Base-by-base conservation (phyloP, 2,329 filamentous ascomycete genomes). In the Ophiostoma sp. region DNA sequence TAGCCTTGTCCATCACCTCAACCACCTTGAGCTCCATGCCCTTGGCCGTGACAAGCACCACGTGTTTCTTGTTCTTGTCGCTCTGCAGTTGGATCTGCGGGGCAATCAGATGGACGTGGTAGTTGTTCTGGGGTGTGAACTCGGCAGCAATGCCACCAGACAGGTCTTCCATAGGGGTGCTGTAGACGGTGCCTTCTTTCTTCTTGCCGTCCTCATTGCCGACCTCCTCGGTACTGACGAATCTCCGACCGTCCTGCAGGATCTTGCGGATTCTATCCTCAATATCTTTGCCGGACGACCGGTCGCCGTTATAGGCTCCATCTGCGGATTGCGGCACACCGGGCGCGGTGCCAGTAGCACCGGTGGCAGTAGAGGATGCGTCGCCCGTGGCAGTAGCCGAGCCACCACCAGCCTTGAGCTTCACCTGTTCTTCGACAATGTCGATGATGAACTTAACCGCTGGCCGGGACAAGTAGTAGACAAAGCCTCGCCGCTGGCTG, bases 391-490 rank as follows among this genome's bases (percentile, higher is more conserved):
- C 25, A 12, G 63, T 6, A 2, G 64, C 22, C 2, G 68, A 48
- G 15, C 42, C 42, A 19, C 42, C 68, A 3, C 25, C 70, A 4
- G 5, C 79, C 79, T 92, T 92, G 25, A 90, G 89, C 80, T 92
- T 96, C 77, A 89, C 89, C 81, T 98, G 95, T 80, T 99, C 96
- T 72, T 98, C 95, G 2, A 99, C 93, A 77, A 99, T 97, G 81
- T 99, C 96, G 11, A 98, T 85, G 73, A 99, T 98, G 80, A 99
- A 99, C 79, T 98, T 99, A 79, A 99, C 93, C 3, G 96, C 97
- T 75, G 94, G 91, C 64, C 95, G 90, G 12, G 97, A 98, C 83
- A 98, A 92, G 82, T 99, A 99, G 84, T 99, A 99, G 39, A 99
- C 91, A 79, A 99, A 98, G 70, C 96, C 97, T 77, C 96, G 91